Percentiles rank a stretch among this genome's conserved stretches.
phyloP scores from a whole-genome alignment of 257 asterid species.

The Gynochthodes officinalis region DNA sequence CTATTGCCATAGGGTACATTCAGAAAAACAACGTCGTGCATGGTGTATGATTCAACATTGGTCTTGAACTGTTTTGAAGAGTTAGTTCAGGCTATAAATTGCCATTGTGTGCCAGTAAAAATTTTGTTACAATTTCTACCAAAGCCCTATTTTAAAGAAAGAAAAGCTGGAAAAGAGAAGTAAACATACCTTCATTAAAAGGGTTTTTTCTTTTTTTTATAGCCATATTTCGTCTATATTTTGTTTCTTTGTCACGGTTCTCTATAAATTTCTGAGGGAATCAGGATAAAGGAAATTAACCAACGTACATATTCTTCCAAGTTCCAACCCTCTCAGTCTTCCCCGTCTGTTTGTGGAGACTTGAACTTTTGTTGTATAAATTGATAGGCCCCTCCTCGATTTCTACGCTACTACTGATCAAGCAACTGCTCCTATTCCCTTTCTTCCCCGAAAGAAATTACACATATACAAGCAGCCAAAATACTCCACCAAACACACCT shows the following conservation, averaged over 20 bases:
- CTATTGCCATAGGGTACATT: no score
- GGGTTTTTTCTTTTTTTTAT: no score
- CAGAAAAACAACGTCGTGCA: no score
- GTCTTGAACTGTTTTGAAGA: not conserved
- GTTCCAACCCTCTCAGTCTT: no score
- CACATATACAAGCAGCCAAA: not conserved
- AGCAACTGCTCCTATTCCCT: not conserved
- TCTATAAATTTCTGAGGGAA: not conserved
- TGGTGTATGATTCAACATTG: no score
- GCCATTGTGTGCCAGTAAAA: no score
- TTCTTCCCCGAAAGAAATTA: not conserved
- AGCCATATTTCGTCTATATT: no score
- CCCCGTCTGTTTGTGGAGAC: not conserved
- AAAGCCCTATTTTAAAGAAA: no score
- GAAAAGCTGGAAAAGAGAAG: no score
- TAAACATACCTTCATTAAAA: no score
- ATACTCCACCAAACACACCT: not conserved
- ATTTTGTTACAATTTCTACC: no score
- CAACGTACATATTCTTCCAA: not conserved
- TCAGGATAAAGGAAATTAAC: conserved; percentile 1
- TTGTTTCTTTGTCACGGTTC: no score
- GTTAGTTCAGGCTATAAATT: not conserved
- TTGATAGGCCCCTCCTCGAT: conserved; percentile 13
- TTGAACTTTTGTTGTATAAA: conserved; percentile 13
- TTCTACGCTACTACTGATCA: not conserved